Evolutionary conservation across 1,284 basidiomycete genomes (phyloP).

Genomic region (Apiotrichum siamense): DNA sequence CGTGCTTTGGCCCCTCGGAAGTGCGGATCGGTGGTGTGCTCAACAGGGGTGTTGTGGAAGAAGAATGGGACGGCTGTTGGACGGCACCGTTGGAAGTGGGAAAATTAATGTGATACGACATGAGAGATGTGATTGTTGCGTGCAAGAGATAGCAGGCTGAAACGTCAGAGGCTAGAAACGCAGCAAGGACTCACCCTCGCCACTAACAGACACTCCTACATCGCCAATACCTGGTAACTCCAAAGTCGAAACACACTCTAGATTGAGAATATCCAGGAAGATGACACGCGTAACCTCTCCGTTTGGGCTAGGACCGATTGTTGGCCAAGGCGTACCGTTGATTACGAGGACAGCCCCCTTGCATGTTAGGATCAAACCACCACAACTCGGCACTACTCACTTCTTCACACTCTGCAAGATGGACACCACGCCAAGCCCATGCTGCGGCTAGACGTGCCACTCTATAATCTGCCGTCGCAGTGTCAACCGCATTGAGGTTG

Average conservation of each 20-base stretch:
- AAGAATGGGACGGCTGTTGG: conserved; percentile 1
- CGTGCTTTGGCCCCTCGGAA: not conserved
- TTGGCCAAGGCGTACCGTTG: conserved; percentile 38
- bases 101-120: conserved; percentile 34
- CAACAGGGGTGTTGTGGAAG: not conserved
- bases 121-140: conserved; percentile 26
- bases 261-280: conserved; percentile 16
- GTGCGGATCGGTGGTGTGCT: conserved; percentile 1
- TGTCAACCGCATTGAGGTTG: conserved; percentile 5
- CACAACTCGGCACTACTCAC: conserved; percentile 14
- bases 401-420: conserved; percentile 23
- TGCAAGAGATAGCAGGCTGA: conserved; percentile 32
- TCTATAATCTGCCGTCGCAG: not conserved
- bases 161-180: not conserved
- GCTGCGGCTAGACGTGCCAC: conserved; percentile 21
- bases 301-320: conserved; percentile 33
- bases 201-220: conserved; percentile 22
- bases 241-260: conserved; percentile 24
- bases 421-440: conserved; percentile 35
- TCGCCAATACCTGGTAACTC: conserved; percentile 40
- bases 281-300: conserved; percentile 39
- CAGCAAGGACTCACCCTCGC: conserved; percentile 13
- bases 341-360: conserved; percentile 25
- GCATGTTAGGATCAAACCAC: not conserved
- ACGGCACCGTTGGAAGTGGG: conserved; percentile 3